A percentile compares a stretch with the other conserved stretches of the same genome.
phyloP scores from a whole-genome alignment of 345 rosid species.

The Moricandia moricandioides region DNA sequence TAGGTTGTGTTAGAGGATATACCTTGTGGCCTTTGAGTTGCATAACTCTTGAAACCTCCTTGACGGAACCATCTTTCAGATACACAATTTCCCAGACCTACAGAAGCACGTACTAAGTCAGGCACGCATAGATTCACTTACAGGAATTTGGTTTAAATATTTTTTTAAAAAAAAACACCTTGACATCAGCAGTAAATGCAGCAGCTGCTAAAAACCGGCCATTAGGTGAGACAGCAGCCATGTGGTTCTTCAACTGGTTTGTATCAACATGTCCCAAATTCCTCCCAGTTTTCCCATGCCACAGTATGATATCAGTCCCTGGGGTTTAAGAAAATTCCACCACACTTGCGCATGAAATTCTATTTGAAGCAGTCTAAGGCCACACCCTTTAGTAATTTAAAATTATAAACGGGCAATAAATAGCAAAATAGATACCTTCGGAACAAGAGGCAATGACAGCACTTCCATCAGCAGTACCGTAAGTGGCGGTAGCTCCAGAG shows the following conservation, averaged over 20 bases:
- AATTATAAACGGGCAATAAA: not conserved
- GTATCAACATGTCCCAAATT: constrained; percentile 80
- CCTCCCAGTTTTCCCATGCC: constrained; percentile 96
- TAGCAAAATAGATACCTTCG: constrained; percentile 51
- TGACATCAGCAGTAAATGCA: constrained; percentile 98
- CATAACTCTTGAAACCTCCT: constrained; percentile 83
- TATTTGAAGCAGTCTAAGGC: not conserved
- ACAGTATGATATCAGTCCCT: constrained; percentile 92
- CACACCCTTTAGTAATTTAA: constrained; percentile 4
- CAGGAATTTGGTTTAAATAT: not conserved
- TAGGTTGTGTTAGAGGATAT: not conserved
- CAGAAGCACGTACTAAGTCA: constrained; percentile 14
- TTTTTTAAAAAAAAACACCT: constrained; percentile 44
- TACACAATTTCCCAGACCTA: constrained; percentile 99
- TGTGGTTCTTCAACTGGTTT: constrained; percentile 89
- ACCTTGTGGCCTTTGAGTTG: constrained; percentile 98
- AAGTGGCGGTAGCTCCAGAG: constrained; percentile 71
- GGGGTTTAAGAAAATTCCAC: not conserved
- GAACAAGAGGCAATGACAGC: constrained; percentile 79
- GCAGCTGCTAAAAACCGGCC: constrained; percentile 99
- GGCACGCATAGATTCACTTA: too few relatives aligned
- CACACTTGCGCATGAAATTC: not conserved
- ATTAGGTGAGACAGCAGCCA: constrained; percentile 91
- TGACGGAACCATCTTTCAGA: constrained; percentile 91
- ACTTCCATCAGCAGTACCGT: constrained; percentile 91